Base-by-base conservation (phyloP, 148 eudicot genomes). In the Polygonum maritimum region DNA sequence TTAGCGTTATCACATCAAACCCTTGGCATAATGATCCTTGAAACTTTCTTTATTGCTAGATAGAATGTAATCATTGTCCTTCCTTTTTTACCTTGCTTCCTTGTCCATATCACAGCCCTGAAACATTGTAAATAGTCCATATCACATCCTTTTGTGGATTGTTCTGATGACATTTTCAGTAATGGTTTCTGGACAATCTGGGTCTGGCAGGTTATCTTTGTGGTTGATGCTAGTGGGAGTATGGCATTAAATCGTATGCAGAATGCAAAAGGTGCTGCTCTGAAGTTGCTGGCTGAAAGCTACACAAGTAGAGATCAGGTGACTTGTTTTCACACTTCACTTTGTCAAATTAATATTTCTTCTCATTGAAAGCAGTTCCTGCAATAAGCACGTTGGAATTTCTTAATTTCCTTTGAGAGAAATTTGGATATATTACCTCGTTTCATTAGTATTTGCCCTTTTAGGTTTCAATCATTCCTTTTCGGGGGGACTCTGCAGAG, bases 241-340 rank as follows among this genome's bases (percentile, higher is more conserved):
- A 95, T 95, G 98, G 97, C 98, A 54, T 82, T 95, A 75, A 92
- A 95, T 83, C 88, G 98, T 60, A 95, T 95, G 98, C 98, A 95
- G 83, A 95, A 95, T 84, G 98, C 97, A 22, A 95, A 95, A 83
- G 98, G 98, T 40, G 97, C 98, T 44, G 96, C 98, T 26, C 96
- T 95, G 55, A 92, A 95, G 84, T 82, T 95, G 84, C 84, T 95
- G 76, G 96, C 97, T 40, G 98, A 95, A 83, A 95, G 98, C 81
- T 95, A 95, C 78, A 95, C 97, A 22, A 92, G 97, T 82, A 90
- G 98, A 89, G 98, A 95, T 92, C 97, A 95, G 97, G 97, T 92
- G 76, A 80, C 55, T 9, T 51, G 51, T 76, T 63, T 13, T 69
- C 21, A 13, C 63, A 31, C 55, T 51, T 51, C 19, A 67, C 71